Conservation (phyloP, 495 filamentous ascomycete genomes). For the Penicillium manginii region DNA sequence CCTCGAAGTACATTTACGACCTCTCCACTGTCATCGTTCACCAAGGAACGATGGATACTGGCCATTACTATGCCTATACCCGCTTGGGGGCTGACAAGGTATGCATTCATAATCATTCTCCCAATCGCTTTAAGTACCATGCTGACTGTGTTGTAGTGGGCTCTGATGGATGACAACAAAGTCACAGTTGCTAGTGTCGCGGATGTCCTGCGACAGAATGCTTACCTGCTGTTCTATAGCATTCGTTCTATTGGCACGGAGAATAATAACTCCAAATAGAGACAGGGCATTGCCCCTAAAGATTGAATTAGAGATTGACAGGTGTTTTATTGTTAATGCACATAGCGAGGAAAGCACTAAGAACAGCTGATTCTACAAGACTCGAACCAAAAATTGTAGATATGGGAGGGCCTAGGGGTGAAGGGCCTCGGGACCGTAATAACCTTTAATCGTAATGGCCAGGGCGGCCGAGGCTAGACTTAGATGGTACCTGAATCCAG, state of each 20-base stretch:
- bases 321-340: conserved; percentile 6
- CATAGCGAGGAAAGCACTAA: conserved; percentile 9
- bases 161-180: conserved; percentile 88
- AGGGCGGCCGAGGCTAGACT: too few relatives aligned
- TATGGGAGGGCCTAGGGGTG: too few relatives aligned
- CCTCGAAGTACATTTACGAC: conserved; percentile 72
- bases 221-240: conserved; percentile 88
- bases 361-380: conserved; percentile 11
- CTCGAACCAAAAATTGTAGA: too few relatives aligned
- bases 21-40: conserved; percentile 85
- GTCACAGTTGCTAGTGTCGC: conserved; percentile 77
- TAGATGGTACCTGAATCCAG: too few relatives aligned
- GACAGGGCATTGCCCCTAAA: background rate
- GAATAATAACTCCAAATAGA: conserved; percentile 4
- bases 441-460: too few relatives aligned
- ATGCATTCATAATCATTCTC: conserved; percentile 22
- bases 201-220: conserved; percentile 78
- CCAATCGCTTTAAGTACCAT: conserved; percentile 12
- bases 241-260: conserved; percentile 58
- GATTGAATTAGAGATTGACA: background rate
- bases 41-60: conserved; percentile 80
- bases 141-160: conserved; percentile 63
- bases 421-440: too few relatives aligned
- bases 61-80: conserved; percentile 89
- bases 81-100: conserved; percentile 72